Evolutionary conservation across 176 grass and related monocot species (phyloP), one percentile per base, ranked within the genome.

Genomic region (Oryza meyeriana): DNA sequence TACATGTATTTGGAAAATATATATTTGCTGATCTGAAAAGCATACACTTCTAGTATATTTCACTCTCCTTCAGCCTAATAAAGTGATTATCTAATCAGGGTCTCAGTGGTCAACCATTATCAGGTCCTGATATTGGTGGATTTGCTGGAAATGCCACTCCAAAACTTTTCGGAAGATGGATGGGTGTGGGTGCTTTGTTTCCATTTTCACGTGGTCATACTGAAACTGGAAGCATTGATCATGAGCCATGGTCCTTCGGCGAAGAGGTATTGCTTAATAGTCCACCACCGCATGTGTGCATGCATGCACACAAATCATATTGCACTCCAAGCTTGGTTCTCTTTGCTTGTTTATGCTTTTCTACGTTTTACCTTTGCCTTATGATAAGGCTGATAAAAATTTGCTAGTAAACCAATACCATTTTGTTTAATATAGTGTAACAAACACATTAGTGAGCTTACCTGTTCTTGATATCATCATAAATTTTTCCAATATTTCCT

Each of bases 141-240:
- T 98, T 94, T 86, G 92, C 86, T 68, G 95, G 95, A 79, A 87
- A 98, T 81, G 95, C 95, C 7, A 94, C 92, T 72, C 90, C 95
- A 39, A 98, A 84, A 88, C 92, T 98, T 75, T 98, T 98, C 52
- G 95, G 92, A 42, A 91, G 95, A 84, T 98, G 95, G 95, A 94
- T 98, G 90, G 95, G 92, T 69, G 34, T 98, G 35, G 92, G 90
- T 73, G 83, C 92, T 16, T 63, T 98, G 63, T 98, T 98, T 89
- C 95, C 92, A 69, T 98, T 98, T 87, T 93, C 88, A 78, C 92
- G 95, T 26, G 95, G 95, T 48, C 95, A 94, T 80, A 78, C 92
- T 38, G 90, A 93, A 89, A 83, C 87, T 72, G 78, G 86, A 79
- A 98, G 90, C 66, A 69, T 80, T 64, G 92, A 94, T 79, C 95